Percentiles rank a stretch among this genome's conserved stretches.
phyloP scores from a whole-genome alignment of 768 basidiomycete species.

The Phanerochaete sordida region DNA sequence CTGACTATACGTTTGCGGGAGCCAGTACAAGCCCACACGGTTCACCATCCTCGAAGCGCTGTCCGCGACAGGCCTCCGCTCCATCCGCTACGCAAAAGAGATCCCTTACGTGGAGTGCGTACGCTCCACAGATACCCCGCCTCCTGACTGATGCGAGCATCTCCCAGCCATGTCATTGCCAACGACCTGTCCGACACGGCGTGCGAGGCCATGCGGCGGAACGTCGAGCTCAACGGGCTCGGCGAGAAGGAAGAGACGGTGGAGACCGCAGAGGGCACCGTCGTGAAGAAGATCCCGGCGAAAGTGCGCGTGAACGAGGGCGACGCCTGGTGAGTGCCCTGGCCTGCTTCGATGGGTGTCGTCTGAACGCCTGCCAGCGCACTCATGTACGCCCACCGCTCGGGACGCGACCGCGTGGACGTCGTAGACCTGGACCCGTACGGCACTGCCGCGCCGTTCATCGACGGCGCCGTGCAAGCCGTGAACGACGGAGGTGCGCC shows the following conservation, averaged over 20 bases:
- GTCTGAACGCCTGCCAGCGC: slow-evolving; percentile 42
- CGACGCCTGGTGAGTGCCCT: slow-evolving; percentile 79
- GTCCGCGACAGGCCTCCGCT: slow-evolving; percentile 92
- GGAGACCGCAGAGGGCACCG: slow-evolving; percentile 6
- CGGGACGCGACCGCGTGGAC: slow-evolving; percentile 73
- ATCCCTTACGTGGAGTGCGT: slow-evolving; percentile 82
- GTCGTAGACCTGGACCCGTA: slow-evolving; percentile 98
- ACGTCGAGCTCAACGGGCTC: slow-evolving; percentile 79
- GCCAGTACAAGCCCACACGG: slow-evolving; percentile 56
- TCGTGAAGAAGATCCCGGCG: slow-evolving; percentile 24
- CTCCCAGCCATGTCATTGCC: slow-evolving; percentile 79
- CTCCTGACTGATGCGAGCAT: slow-evolving; percentile 68
- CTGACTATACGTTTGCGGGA: neutral
- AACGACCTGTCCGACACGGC: slow-evolving; percentile 89
- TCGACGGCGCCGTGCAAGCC: slow-evolving; percentile 90
- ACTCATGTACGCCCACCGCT: slow-evolving; percentile 87
- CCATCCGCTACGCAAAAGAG: slow-evolving; percentile 97
- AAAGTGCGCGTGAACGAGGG: slow-evolving; percentile 86
- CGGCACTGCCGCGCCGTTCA: slow-evolving; percentile 94
- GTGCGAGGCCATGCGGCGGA: slow-evolving; percentile 79
- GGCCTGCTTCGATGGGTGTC: too few species aligned
- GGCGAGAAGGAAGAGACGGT: slow-evolving; percentile 22
- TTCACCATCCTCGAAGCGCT: slow-evolving; percentile 88
- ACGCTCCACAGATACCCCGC: slow-evolving; percentile 92
- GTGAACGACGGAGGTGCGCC: slow-evolving; percentile 79